Evolutionary conservation across 805 yeast genomes (phyloP), one percentile per base, ranked within the genome.

Genomic region (Wickerhamiella sergipiensis): DNA sequence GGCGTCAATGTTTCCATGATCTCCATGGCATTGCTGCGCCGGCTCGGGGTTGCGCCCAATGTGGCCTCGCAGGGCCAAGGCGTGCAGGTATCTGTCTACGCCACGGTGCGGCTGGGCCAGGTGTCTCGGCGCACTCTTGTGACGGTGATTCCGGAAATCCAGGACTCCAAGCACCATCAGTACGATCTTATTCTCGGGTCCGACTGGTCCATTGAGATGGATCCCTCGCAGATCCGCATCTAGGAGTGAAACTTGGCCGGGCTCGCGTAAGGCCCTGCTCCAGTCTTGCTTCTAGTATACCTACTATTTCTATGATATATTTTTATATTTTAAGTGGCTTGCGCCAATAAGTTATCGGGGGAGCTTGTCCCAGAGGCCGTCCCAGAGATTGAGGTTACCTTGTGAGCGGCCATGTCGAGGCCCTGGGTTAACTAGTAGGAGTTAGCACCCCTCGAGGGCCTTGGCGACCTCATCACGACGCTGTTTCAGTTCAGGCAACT

Each of bases 401-500:
- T n/a, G n/a, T n/a, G n/a, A n/a, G n/a, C n/a, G n/a, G n/a, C n/a
- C n/a, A n/a, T n/a, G n/a, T n/a, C n/a, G n/a, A n/a, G n/a, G n/a
- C n/a, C n/a, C n/a, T n/a, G n/a, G n/a, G n/a, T n/a, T n/a, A n/a
- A n/a, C n/a, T n/a, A n/a, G n/a, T n/a, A n/a, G n/a, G n/a, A n/a
- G n/a, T n/a, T n/a, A n/a, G n/a, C n/a, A n/a, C n/a, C 26, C 47
- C 24, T 33, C 47, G 17, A 45, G 47, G 7, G 7, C 24, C 49
- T 59, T 59, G 52, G 75, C 81, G 48, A 88, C 72, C 55, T 80
- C 80, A 1, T 64, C 64, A 57, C 82, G 77, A 51, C 94, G 76
- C 36, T 61, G 53, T 61, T 78, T 79, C 79, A 88, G 73, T 36
- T 69, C 66, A 15, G 76, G 75, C 19, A 82, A 81, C 49, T 76